phyloP scores from a whole-genome alignment of 108 stramenopile genomes.

The Pseudonitzschia multiseries region DNA sequence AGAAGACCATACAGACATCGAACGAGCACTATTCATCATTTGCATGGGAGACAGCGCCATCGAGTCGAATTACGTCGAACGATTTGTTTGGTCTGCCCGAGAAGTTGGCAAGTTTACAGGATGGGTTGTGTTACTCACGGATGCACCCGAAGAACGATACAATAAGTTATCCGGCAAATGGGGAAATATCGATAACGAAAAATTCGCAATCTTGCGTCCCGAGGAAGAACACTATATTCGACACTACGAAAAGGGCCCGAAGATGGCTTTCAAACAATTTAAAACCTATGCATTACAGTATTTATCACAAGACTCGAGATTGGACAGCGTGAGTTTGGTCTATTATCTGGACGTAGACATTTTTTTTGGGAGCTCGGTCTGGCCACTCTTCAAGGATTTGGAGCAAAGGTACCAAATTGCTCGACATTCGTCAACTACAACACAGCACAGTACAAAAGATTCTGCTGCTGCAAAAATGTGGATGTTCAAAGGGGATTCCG shows the following conservation, averaged over 20 bases:
- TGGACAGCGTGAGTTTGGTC: constrained; percentile 14
- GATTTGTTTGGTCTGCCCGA: constrained; percentile 25
- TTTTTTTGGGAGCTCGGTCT: constrained; percentile 8
- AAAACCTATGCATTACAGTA: constrained; percentile 23
- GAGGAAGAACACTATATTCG: constrained; percentile 8
- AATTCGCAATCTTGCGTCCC: constrained; percentile 11
- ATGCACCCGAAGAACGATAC: constrained; percentile 5
- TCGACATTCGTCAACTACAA: neutral
- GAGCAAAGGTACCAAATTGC: constrained; percentile 16
- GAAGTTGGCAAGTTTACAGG: constrained; percentile 4
- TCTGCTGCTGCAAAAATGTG: constrained; percentile 17
- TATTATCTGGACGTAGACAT: constrained; percentile 27
- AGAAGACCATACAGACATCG: neutral
- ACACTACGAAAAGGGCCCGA: neutral
- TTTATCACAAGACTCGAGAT: constrained; percentile 1
- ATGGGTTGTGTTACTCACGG: constrained; percentile 3
- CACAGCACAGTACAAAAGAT: neutral
- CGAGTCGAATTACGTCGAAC: constrained; percentile 16
- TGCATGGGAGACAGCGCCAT: constrained; percentile 22
- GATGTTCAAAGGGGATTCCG: constrained; percentile 13
- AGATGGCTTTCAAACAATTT: constrained; percentile 20
- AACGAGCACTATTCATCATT: neutral
- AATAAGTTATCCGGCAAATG: neutral
- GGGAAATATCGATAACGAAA: neutral
- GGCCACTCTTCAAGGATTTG: constrained; percentile 13